A percentile compares a stretch with the other conserved stretches of the same genome.
These are phyloP conservation scores for Solidago caesia DNA, from an alignment of 129 eudicot species.

Conservation along the genomic window DNA sequence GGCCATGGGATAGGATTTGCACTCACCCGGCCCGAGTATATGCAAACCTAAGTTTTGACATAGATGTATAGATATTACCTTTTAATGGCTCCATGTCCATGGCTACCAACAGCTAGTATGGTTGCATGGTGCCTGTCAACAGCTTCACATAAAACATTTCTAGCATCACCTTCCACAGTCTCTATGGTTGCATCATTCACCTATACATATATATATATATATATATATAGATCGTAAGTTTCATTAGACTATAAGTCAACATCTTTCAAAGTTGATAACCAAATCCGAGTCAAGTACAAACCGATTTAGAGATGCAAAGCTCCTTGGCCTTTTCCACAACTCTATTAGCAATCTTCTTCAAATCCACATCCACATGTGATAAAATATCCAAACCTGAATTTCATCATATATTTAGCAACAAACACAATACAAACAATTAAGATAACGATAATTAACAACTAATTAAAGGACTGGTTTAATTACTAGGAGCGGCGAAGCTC, in stretches of 20 bases:
- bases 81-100: slow-evolving; percentile 85
- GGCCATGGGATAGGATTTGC: too few relatives aligned
- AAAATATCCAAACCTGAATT: slow-evolving; percentile 57
- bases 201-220: slow-evolving; percentile 35
- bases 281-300: slow-evolving; percentile 19
- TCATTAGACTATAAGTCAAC: background rate
- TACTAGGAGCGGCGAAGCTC: background rate
- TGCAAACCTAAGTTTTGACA: background rate
- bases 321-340: slow-evolving; percentile 64
- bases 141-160: slow-evolving; percentile 74
- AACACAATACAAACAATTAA: background rate
- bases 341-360: slow-evolving; percentile 72
- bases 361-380: slow-evolving; percentile 57
- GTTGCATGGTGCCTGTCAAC: slow-evolving; percentile 82
- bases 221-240: background rate
- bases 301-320: slow-evolving; percentile 61
- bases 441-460: background rate
- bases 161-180: slow-evolving; percentile 74
- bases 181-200: slow-evolving; percentile 59
- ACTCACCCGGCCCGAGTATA: too few relatives aligned
- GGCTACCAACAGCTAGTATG: slow-evolving; percentile 80
- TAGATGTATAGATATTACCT: slow-evolving; percentile 44
- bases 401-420: background rate
- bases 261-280: background rate
- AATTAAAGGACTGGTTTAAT: background rate